These are phyloP conservation scores for Pleurotus giganteus DNA, from an alignment of 768 basidiomycete genomes.

Conservation along the genomic window DNA sequence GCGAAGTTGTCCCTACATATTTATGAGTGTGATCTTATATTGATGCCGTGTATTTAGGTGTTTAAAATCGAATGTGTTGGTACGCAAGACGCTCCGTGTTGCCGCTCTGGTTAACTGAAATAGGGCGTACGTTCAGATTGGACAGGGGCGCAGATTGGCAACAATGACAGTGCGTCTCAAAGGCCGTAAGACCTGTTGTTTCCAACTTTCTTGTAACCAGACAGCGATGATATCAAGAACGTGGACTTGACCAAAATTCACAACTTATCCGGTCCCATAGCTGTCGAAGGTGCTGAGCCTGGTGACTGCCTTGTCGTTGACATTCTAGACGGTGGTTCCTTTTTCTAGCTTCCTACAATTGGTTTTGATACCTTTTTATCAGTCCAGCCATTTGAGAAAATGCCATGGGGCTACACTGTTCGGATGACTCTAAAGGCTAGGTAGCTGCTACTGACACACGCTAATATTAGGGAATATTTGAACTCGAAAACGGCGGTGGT, in stretches of 20 bases:
- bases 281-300: conserved; percentile 72
- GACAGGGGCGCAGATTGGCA: conserved; percentile 79
- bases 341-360: not conserved
- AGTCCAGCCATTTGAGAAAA: conserved; percentile 69
- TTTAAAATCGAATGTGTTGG: conserved; percentile 74
- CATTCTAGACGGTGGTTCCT: conserved; percentile 62
- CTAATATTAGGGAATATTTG: conserved; percentile 64
- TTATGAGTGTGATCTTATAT: conserved; percentile 10
- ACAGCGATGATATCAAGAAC: conserved; percentile 64
- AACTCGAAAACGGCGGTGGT: conserved; percentile 70
- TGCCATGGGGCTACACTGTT: conserved; percentile 83
- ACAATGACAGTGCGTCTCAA: conserved; percentile 57
- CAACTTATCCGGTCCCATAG: conserved; percentile 75
- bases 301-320: conserved; percentile 81
- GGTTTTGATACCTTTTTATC: not conserved
- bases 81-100: conserved; percentile 24
- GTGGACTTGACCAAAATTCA: conserved; percentile 67
- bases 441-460: not conserved
- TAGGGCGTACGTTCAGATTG: conserved; percentile 47
- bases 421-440: conserved; percentile 11
- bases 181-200: not conserved
- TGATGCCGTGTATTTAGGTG: conserved; percentile 33
- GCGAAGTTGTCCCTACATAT: too few species aligned
- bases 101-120: not conserved
- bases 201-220: conserved; percentile 27